Percentiles rank a stretch among this genome's conserved stretches.
phyloP scores from a whole-genome alignment of 2,329 filamentous ascomycete genomes.

The Aspergillus novofumigatus region DNA sequence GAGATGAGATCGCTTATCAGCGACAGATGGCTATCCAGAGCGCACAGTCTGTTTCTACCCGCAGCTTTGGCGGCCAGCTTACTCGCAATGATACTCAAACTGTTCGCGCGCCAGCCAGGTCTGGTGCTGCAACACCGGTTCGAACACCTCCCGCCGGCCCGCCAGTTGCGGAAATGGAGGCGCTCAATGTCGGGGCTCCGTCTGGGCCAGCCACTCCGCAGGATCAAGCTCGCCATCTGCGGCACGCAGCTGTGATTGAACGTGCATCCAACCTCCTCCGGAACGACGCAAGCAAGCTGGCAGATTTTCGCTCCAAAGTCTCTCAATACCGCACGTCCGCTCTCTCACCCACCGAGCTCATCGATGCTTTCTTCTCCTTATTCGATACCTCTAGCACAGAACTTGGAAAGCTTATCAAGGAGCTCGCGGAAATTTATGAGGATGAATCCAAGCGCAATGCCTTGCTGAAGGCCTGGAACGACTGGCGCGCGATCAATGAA shows the following conservation, averaged over 20 bases:
- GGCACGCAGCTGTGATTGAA: constrained; percentile 80
- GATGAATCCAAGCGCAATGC: constrained; percentile 68
- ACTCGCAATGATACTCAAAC: constrained; percentile 50
- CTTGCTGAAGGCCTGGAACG: constrained; percentile 81
- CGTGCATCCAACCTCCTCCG: constrained; percentile 76
- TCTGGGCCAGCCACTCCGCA: constrained; percentile 58
- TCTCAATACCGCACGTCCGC: constrained; percentile 69
- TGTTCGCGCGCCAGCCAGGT: constrained; percentile 44
- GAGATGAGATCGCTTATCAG: constrained; percentile 89
- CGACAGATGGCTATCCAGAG: constrained; percentile 88
- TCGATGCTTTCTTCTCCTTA: constrained; percentile 82
- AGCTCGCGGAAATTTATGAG: constrained; percentile 90
- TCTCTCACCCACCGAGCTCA: constrained; percentile 69
- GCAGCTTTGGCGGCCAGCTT: constrained; percentile 81
- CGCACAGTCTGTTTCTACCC: constrained; percentile 71
- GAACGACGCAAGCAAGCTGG: constrained; percentile 70
- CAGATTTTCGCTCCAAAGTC: constrained; percentile 72
- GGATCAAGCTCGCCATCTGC: constrained; percentile 73
- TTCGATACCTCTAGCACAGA: constrained; percentile 79
- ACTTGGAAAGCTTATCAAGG: constrained; percentile 82
- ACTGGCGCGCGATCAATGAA: constrained; percentile 94
- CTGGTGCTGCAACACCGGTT: constrained; percentile 25
- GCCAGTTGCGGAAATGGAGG: constrained; percentile 44
- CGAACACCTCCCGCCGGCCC: constrained; percentile 20
- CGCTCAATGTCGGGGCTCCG: constrained; percentile 46